Evolutionary conservation across 345 rosid species (phyloP).

Genomic region (Hibiscus tridactylites): DNA sequence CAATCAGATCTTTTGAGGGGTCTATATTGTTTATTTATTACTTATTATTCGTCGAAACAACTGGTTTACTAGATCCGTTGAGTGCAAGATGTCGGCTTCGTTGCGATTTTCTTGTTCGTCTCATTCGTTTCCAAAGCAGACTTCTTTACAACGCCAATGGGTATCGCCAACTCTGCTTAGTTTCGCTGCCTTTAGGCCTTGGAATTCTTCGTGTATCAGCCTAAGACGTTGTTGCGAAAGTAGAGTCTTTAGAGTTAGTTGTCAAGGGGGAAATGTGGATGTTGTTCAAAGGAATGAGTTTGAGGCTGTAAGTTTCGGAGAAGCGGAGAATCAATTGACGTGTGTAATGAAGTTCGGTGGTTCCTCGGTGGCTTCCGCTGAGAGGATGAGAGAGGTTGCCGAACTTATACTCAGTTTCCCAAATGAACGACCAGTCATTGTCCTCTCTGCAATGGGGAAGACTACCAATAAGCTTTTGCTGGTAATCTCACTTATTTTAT

Average conservation of each 20-base stretch:
- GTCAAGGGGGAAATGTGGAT: constrained; percentile 27
- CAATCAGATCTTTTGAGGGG: background rate
- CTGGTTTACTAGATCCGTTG: background rate
- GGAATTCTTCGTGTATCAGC: constrained; percentile 6
- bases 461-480: constrained; percentile 80
- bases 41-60: constrained; percentile 17
- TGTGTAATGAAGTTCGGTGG: constrained; percentile 99
- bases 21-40: background rate
- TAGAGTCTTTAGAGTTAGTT: constrained; percentile 26
- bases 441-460: constrained; percentile 96
- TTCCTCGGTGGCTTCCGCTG: constrained; percentile 75
- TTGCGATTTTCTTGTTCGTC: constrained; percentile 14
- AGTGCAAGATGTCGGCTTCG: constrained; percentile 17
- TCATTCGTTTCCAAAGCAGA: background rate
- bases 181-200: constrained; percentile 11
- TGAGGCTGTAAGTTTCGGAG: constrained; percentile 7
- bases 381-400: constrained; percentile 84
- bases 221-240: constrained; percentile 11
- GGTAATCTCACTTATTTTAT: constrained; percentile 25
- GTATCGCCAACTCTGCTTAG: constrained; percentile 13
- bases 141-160: constrained; percentile 8
- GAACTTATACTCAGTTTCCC: constrained; percentile 77
- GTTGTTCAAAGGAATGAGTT: constrained; percentile 27
- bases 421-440: constrained; percentile 72
- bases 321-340: constrained; percentile 38